A percentile compares a stretch with the other conserved stretches of the same genome.
Evolutionary conservation across 441 rosid species (phyloP).

Genomic region (Monsonia emarginata): DNA sequence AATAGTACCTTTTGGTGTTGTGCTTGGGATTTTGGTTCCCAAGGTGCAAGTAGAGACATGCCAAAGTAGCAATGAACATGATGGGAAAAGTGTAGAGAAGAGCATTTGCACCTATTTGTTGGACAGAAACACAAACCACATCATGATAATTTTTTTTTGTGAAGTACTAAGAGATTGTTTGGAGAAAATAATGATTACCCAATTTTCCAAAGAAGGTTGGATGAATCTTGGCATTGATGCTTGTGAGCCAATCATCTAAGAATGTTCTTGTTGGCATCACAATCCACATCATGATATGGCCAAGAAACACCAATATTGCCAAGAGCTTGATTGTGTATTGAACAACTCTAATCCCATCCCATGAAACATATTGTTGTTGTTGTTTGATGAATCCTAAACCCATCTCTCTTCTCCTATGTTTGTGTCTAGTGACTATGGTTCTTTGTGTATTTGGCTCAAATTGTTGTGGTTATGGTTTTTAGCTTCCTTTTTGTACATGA

Average conservation of each 20-base stretch:
- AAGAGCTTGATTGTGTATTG: conserved; percentile 20
- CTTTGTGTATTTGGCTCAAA: not conserved
- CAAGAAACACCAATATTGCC: conserved; percentile 23
- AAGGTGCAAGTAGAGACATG: conserved; percentile 43
- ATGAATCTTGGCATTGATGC: conserved; percentile 18
- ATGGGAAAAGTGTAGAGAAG: conserved; percentile 46
- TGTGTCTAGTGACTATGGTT: not conserved
- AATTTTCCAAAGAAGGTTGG: conserved; percentile 29
- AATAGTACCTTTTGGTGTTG: not conserved
- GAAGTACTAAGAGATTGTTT: not conserved
- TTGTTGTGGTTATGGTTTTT: not conserved
- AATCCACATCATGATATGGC: conserved; percentile 46
- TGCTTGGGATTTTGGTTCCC: conserved; percentile 16
- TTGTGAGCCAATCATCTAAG: conserved; percentile 21
- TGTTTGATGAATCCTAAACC: not conserved
- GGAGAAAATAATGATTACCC: conserved; percentile 22
- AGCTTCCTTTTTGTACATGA: no score
- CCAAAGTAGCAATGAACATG: conserved; percentile 35
- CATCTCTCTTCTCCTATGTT: not conserved
- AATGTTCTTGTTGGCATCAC: conserved; percentile 41
- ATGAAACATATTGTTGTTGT: not conserved
- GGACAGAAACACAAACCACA: not conserved
- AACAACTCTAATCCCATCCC: not conserved
- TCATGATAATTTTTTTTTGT: not conserved
- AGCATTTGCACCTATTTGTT: conserved; percentile 28